A percentile compares a stretch with the other conserved stretches of the same genome.
phyloP scores from a whole-genome alignment of 2,329 filamentous ascomycete species.

The Bipolaris sorokiniana region DNA sequence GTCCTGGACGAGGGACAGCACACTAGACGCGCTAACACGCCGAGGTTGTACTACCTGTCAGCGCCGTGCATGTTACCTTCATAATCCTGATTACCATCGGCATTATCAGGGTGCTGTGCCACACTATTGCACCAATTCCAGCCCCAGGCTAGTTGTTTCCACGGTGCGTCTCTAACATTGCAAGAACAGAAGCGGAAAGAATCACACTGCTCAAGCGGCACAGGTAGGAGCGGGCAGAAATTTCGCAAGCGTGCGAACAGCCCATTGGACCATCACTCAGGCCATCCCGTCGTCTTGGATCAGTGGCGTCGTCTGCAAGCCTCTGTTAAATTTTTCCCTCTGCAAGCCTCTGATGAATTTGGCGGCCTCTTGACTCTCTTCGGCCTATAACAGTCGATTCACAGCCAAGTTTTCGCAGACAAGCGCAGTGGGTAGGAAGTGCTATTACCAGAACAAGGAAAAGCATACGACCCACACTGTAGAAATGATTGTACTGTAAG shows the following conservation, averaged over 20 bases:
- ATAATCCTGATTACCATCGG: conserved; percentile 1
- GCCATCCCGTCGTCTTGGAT: background rate
- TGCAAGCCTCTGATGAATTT: background rate
- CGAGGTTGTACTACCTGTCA: background rate
- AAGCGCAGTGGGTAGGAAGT: background rate
- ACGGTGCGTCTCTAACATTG: background rate
- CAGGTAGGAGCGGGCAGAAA: background rate
- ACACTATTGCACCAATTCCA: background rate
- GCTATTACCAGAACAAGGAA: background rate
- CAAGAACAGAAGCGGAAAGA: background rate
- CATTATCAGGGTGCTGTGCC: background rate
- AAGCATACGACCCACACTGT: background rate
- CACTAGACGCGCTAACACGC: background rate
- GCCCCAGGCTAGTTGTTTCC: background rate
- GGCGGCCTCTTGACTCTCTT: background rate
- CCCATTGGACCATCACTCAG: background rate
- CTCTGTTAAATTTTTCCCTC: background rate
- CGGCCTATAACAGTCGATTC: background rate
- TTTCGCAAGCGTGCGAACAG: background rate
- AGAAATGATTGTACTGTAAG: background rate
- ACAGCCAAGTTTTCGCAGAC: background rate
- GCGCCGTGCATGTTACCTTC: background rate
- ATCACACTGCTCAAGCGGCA: background rate
- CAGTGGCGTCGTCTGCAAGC: background rate
- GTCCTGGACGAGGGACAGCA: background rate